These are phyloP conservation scores for Rhodotorula graminis DNA, from an alignment of 768 basidiomycete species.

Conservation along the genomic window DNA sequence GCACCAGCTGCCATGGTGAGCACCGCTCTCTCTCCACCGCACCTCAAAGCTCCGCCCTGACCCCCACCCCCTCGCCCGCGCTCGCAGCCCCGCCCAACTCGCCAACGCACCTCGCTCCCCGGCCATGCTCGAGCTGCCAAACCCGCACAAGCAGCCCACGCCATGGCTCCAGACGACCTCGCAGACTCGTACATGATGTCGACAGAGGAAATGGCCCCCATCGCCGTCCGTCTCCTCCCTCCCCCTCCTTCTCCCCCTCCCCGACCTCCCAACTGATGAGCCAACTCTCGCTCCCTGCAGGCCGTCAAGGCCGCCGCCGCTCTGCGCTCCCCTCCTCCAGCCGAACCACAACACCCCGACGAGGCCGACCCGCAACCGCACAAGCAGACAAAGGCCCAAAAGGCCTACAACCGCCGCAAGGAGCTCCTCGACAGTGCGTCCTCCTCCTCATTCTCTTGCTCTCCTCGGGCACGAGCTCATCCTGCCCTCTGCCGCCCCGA, in stretches of 20 bases:
- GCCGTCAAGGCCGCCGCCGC: not conserved
- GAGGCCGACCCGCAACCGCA: not conserved
- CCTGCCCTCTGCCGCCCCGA: no score
- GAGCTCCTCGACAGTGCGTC: conserved; percentile 37
- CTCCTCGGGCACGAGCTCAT: not conserved
- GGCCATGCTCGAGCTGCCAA: conserved; percentile 21
- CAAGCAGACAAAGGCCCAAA: conserved; percentile 34
- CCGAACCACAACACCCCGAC: not conserved
- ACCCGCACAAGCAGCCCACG: not conserved
- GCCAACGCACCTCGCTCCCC: conserved; percentile 33
- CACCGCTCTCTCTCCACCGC: no score
- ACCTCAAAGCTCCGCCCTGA: no score
- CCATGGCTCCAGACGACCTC: conserved; percentile 15
- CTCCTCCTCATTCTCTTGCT: no score
- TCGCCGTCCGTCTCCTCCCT: not conserved
- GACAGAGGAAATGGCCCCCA: conserved; percentile 20
- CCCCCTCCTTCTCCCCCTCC: no score
- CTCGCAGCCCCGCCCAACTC: conserved; percentile 20
- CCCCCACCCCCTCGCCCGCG: not conserved
- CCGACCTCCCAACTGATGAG: not conserved
- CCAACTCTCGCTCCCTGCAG: not conserved
- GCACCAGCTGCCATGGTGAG: not conserved
- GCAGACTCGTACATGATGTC: conserved; percentile 24
- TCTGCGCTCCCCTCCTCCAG: no score
- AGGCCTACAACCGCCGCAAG: conserved; percentile 34